Evolutionary conservation across 306 rosid species (phyloP), one percentile per base, ranked within the genome.

Genomic region (Geum urbanum): DNA sequence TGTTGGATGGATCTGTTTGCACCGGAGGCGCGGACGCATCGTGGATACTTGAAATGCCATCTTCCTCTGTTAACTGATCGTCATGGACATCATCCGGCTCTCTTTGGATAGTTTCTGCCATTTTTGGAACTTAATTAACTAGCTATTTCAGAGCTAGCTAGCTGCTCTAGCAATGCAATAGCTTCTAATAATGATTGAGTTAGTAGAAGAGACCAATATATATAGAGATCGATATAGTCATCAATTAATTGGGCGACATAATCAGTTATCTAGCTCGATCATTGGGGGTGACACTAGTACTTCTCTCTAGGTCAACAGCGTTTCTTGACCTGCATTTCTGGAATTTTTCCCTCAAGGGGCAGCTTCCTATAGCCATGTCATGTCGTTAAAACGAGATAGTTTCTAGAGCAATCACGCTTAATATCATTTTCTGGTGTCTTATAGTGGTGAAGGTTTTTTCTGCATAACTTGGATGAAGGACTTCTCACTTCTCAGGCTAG

Each of bases 21-120:
- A 76, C 16, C 39, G 75, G 76, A 53, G 72, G 75, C 7, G 72
- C 71, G 3, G 66, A 44, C 13, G 43, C 66, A 6, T n/a, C 57
- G 40, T 13, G 67, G 35, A 40, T 18, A 5, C 49, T 19, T 14
- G 61, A 51, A 12, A 11, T 51, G 40, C 22, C 50, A 14, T 35
- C 72, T 12, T 37, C 72, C 37, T 8, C 37, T 6, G 7, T 51
- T 9, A 68, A 68, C 47, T 51, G 37, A 32, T 32, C 72, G 51
- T 50, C 60, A 48, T 37, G 41, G 14, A 27, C 1, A 12, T 4
- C 37, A 32, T 27, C 47, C 61, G 18, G 12, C 7, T 50, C 51
- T 37, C 35, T 50, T 37, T 67, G 61, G 9, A 14, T 8, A n/a
- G 24, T 18, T 7, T 67, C 61, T 35, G 35, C 72, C 72, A 35